Evolutionary conservation across 1,284 basidiomycete species (phyloP), one percentile per base, ranked within the genome.

Genomic region (Papiliotrema nemorosa): DNA sequence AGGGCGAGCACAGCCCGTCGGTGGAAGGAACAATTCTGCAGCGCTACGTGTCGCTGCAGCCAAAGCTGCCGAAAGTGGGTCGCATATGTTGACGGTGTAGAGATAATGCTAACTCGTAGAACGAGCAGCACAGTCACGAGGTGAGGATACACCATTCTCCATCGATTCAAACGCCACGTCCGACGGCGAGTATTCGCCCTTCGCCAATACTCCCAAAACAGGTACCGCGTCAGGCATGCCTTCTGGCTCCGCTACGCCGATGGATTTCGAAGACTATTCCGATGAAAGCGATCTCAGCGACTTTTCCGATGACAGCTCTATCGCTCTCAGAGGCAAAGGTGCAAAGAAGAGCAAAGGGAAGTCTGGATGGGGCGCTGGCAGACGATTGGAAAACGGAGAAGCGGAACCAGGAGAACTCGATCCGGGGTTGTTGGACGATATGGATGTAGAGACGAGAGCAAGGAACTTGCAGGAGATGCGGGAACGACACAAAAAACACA

Each of bases 61-160:
- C 21, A 46, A 44, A 38, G 56, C 58, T 39, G 58, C 58, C 18
- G 56, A 61, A 46, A 54, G 58, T 48, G 55, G 57, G 60, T 44
- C 35, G 9, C 3, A 20, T 12, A 13, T 21, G 4, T 21, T 47
- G n/a, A n/a, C n/a, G n/a, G n/a, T 38, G 31, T 31, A 3, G 7
- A 13, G 3, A 21, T 38, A 2, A 16, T 13, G 21, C 16, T 41
- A 20, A 24, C 47, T 29, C 3, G 26, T 36, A 47, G 48, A 41
- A 56, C 33, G 29, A n/a, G n/a, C 18, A 22, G 36, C 49, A 47
- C 25, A 16, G 10, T 7, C 7, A 7, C 29, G 29, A 31, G 29
- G 29, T 7, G 29, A 31, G 14, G 29, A 31, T 14, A 31, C 29
- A 14, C 29, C 29, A 14, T 31, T 31, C 14, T 14, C 35, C n/a